Evolutionary conservation across 495 filamentous ascomycete genomes (phyloP).

Genomic region (Bathelium albidoporum): DNA sequence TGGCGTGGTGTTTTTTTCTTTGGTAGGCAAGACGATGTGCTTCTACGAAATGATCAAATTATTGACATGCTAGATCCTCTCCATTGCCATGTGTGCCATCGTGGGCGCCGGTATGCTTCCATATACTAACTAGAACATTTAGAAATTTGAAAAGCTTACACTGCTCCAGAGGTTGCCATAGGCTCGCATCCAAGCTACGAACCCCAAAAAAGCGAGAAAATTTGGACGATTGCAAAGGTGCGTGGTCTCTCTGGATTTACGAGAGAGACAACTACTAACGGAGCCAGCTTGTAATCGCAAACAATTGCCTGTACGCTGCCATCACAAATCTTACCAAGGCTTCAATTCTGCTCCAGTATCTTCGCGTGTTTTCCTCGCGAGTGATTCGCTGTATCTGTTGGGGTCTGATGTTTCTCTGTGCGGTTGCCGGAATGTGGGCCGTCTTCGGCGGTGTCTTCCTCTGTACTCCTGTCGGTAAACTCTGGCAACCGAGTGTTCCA

Average conservation of each 20-base stretch:
- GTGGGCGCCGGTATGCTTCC: constrained; percentile 10
- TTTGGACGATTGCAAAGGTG: constrained; percentile 13
- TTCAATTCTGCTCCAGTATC: constrained; percentile 28
- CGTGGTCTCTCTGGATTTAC: background rate
- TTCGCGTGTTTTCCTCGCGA: constrained; percentile 20
- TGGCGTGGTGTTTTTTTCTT: constrained; percentile 21
- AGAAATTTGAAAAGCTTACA: constrained; percentile 7
- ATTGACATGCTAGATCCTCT: constrained; percentile 9
- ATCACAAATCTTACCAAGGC: constrained; percentile 26
- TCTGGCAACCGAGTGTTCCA: constrained; percentile 20
- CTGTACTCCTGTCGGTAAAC: constrained; percentile 22
- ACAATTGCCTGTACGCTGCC: constrained; percentile 22
- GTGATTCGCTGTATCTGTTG: constrained; percentile 13
- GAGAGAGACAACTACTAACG: background rate
- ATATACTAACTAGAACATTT: background rate
- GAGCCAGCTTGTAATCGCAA: constrained; percentile 23
- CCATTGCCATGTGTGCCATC: constrained; percentile 13
- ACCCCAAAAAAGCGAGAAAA: background rate
- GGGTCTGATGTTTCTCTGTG: constrained; percentile 16
- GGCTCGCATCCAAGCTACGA: constrained; percentile 1
- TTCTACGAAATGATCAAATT: background rate
- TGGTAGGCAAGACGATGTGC: constrained; percentile 9
- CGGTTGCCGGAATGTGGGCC: constrained; percentile 19
- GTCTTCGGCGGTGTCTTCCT: constrained; percentile 25
- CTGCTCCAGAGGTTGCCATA: background rate